phyloP scores from a whole-genome alignment of 306 rosid genomes.

The Purshia tridentata region DNA sequence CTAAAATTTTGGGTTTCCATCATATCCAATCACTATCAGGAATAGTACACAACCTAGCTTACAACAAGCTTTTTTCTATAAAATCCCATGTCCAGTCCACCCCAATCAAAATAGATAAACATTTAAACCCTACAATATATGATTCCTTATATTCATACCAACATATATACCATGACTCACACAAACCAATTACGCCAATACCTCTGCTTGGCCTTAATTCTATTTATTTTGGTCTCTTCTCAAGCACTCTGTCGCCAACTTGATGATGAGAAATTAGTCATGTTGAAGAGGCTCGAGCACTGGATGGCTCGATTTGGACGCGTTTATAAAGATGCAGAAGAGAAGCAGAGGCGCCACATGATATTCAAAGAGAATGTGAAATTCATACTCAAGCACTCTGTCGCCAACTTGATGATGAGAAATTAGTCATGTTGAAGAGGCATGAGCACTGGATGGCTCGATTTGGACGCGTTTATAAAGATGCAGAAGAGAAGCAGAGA shows the following conservation, averaged over 20 bases:
- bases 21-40: too few species aligned
- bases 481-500: conserved; percentile 27
- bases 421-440: conserved; percentile 2
- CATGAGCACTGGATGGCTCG: conserved; percentile 29
- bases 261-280: not conserved
- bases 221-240: not conserved
- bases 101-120: too few species aligned
- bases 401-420: not conserved
- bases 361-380: conserved; percentile 31
- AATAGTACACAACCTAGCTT: too few species aligned
- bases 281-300: conserved; percentile 18
- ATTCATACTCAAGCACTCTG: too few species aligned
- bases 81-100: too few species aligned
- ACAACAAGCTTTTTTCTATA: too few species aligned
- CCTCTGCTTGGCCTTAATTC: too few species aligned
- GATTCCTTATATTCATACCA: too few species aligned
- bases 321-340: conserved; percentile 20
- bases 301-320: conserved; percentile 29
- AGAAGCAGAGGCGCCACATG: conserved; percentile 24
- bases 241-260: not conserved
- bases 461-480: conserved; percentile 18
- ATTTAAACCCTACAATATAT: too few species aligned
- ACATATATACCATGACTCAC: too few species aligned
- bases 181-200: too few species aligned
- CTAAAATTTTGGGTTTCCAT: too few species aligned